Evolutionary conservation across 1,284 basidiomycete genomes (phyloP).

Genomic region (Abortiporus biennis): DNA sequence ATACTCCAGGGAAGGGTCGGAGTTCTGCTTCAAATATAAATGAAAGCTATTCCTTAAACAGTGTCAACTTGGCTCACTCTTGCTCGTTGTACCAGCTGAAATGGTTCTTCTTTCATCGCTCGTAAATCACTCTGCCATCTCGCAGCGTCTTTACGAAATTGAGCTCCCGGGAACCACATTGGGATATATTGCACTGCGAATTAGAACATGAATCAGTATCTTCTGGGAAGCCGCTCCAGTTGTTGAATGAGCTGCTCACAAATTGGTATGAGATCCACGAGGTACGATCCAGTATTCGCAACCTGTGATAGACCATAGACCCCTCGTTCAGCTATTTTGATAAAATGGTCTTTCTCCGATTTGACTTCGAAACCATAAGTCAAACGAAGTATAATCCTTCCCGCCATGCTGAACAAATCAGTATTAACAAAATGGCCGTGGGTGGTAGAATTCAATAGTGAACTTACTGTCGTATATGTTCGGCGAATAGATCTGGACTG

Average conservation of each 20-base stretch:
- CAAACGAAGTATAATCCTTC: conserved; percentile 17
- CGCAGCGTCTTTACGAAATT: conserved; percentile 36
- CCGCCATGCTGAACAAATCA: conserved; percentile 14
- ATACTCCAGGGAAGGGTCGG: too few relatives aligned
- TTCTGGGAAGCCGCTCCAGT: not conserved
- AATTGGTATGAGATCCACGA: conserved; percentile 20
- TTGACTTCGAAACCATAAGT: conserved; percentile 20
- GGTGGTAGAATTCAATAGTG: not conserved
- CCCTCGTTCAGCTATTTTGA: conserved; percentile 16
- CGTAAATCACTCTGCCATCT: conserved; percentile 16
- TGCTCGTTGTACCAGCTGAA: too few relatives aligned
- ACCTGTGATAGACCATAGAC: conserved; percentile 12
- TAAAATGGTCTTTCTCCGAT: conserved; percentile 15
- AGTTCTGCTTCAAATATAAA: too few relatives aligned
- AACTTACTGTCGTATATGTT: conserved; percentile 23
- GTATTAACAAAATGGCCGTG: not conserved
- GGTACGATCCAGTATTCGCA: conserved; percentile 15
- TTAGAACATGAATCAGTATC: not conserved
- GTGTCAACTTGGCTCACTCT: too few relatives aligned
- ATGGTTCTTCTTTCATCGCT: conserved; percentile 7
- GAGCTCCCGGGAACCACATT: conserved; percentile 32
- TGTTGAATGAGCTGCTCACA: conserved; percentile 10
- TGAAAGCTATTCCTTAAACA: too few relatives aligned
- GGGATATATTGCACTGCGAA: conserved; percentile 28
- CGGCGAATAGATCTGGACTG: conserved; percentile 14